Conservation (phyloP, 257 asterid genomes). For the Rhazya stricta region DNA sequence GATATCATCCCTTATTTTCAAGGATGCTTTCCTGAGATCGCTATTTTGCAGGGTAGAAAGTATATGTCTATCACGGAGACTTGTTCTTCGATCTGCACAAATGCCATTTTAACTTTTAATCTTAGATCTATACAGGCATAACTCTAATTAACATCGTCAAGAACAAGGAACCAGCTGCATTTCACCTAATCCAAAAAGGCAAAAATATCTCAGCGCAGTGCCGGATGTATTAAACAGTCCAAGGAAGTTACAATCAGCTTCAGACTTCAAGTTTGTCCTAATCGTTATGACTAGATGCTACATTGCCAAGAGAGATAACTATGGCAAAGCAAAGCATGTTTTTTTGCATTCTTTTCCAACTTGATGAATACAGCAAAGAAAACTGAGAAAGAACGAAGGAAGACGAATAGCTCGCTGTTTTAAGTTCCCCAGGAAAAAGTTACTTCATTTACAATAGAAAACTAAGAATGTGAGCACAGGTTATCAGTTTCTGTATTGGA, state of each 20-base stretch:
- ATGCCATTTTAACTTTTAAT: too few relatives aligned
- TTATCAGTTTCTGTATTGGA: neutral
- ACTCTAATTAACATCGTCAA: neutral
- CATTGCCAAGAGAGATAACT: neutral
- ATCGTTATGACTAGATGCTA: neutral
- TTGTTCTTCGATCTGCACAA: too few relatives aligned
- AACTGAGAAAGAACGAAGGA: neutral
- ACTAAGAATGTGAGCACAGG: neutral
- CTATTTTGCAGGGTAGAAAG: neutral
- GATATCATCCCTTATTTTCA: neutral
- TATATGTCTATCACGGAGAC: too few relatives aligned
- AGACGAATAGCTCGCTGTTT: neutral
- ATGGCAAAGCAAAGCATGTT: neutral
- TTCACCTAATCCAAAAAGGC: neutral
- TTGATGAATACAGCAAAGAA: neutral
- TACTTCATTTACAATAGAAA: neutral
- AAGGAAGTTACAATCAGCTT: neutral
- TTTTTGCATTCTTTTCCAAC: constrained; percentile 3
- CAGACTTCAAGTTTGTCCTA: neutral
- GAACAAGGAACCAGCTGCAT: neutral
- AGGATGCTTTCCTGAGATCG: neutral
- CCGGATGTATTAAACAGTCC: neutral
- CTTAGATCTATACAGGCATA: too few relatives aligned
- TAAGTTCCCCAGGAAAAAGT: neutral
- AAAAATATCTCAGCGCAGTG: neutral